Conservation (phyloP, 75 land plant genomes). For the Pinus taeda region DNA sequence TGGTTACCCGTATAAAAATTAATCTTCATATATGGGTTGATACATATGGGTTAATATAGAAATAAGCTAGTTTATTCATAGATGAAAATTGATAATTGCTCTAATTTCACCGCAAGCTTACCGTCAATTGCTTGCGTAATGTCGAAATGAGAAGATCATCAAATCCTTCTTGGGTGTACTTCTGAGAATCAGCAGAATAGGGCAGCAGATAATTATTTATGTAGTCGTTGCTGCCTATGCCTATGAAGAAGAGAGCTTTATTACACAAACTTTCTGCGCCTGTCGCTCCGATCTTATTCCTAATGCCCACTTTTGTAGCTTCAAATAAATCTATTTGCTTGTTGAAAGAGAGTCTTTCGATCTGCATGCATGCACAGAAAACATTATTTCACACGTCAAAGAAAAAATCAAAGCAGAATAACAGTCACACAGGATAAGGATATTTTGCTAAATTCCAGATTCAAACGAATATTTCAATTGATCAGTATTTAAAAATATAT, state of each 20-base stretch:
- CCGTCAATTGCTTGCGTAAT: slow-evolving; percentile 41
- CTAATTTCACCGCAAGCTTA: slow-evolving; percentile 6
- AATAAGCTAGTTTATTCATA: not conserved
- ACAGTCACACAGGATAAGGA: too few relatives aligned
- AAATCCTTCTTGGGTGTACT: slow-evolving; percentile 51
- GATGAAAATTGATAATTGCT: not conserved
- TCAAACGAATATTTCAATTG: too few relatives aligned
- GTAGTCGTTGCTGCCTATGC: slow-evolving; percentile 75
- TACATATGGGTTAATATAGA: too few relatives aligned
- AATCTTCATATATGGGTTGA: too few relatives aligned
- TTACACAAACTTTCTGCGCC: slow-evolving; percentile 31
- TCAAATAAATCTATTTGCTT: slow-evolving; percentile 48
- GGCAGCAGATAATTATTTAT: slow-evolving; percentile 81
- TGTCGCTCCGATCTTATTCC: slow-evolving; percentile 33
- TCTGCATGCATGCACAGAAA: slow-evolving; percentile 26
- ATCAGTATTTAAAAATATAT: too few relatives aligned
- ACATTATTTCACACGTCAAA: not conserved
- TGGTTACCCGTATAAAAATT: too few relatives aligned
- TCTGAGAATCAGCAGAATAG: slow-evolving; percentile 37
- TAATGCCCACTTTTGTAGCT: slow-evolving; percentile 40
- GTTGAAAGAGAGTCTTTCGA: slow-evolving; percentile 56
- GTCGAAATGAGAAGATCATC: slow-evolving; percentile 37
- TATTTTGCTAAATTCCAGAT: too few relatives aligned
- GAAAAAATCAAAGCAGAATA: too few relatives aligned
- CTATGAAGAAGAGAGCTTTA: slow-evolving; percentile 49